A percentile compares a stretch with the other conserved stretches of the same genome.
These are phyloP conservation scores for Graphilbum fragrans DNA, from an alignment of 2,329 filamentous ascomycete genomes.

Conservation along the genomic window DNA sequence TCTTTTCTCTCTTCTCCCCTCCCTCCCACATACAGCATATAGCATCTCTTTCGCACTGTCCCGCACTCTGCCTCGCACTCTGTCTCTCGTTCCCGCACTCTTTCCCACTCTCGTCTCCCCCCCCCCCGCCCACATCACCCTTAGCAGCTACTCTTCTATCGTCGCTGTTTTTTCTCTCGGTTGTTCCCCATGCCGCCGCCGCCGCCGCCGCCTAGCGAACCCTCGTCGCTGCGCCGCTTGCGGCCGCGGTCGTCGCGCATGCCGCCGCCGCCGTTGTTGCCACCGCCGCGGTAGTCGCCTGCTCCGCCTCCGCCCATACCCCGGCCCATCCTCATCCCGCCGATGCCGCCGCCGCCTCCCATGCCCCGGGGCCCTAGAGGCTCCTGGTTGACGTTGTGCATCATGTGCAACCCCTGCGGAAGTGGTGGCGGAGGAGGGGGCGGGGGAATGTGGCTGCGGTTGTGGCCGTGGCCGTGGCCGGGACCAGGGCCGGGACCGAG, in stretches of 20 bases:
- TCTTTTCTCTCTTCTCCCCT: too few relatives aligned
- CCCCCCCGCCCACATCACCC: too few relatives aligned
- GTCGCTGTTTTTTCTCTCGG: slow-evolving; percentile 42
- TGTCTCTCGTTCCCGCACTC: too few relatives aligned
- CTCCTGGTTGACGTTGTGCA: too few relatives aligned
- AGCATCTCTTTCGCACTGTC: too few relatives aligned
- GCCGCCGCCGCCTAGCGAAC: slow-evolving; percentile 36
- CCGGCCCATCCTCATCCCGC: background rate
- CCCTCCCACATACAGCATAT: too few relatives aligned
- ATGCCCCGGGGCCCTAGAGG: too few relatives aligned
- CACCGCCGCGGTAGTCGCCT: slow-evolving; percentile 9
- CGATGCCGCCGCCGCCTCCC: background rate
- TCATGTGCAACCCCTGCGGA: background rate
- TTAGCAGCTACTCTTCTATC: slow-evolving; percentile 15
- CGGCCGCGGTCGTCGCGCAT: slow-evolving; percentile 23
- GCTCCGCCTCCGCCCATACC: slow-evolving; percentile 12
- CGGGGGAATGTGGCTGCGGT: background rate
- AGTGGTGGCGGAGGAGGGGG: background rate
- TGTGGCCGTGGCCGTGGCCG: slow-evolving; percentile 4
- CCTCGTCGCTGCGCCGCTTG: slow-evolving; percentile 39
- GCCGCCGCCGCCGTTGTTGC: slow-evolving; percentile 19
- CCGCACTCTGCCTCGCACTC: too few relatives aligned
- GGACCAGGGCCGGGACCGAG: too few relatives aligned
- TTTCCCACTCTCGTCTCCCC: too few relatives aligned
- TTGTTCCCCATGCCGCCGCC: slow-evolving; percentile 28